Percentiles rank a stretch among this genome's conserved stretches.
These are phyloP conservation scores for Penicillium herquei DNA, from an alignment of 495 filamentous ascomycete species.

Conservation along the genomic window DNA sequence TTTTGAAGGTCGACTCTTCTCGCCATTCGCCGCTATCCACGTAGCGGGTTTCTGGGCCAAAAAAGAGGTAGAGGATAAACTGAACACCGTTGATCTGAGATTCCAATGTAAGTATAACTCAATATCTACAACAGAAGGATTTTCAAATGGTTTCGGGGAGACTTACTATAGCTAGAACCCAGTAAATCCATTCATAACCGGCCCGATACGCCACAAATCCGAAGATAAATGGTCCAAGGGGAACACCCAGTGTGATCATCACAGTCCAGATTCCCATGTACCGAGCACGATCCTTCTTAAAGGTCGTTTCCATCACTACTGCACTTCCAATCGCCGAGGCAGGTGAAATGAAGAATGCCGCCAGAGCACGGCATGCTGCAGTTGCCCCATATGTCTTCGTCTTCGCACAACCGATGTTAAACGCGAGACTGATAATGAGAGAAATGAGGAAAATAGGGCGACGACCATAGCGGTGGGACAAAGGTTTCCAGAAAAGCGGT, in stretches of 20 bases:
- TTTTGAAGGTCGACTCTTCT: slow-evolving; percentile 27
- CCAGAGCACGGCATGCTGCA: slow-evolving; percentile 45
- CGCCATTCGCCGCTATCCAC: slow-evolving; percentile 26
- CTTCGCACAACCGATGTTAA: slow-evolving; percentile 47
- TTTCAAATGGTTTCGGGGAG: neutral
- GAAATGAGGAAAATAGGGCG: slow-evolving; percentile 53
- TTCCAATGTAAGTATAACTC: too few species aligned
- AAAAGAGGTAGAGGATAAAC: slow-evolving; percentile 52
- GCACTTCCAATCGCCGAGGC: slow-evolving; percentile 53
- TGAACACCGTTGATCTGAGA: slow-evolving; percentile 51
- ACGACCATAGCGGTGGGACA: slow-evolving; percentile 57
- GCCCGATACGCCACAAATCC: slow-evolving; percentile 44
- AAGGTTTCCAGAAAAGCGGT: slow-evolving; percentile 54
- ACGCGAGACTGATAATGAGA: slow-evolving; percentile 39
- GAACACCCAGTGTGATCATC: slow-evolving; percentile 50
- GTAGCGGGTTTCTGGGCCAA: slow-evolving; percentile 57
- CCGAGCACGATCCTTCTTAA: slow-evolving; percentile 45
- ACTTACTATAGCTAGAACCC: slow-evolving; percentile 45
- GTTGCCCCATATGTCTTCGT: slow-evolving; percentile 39
- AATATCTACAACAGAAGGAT: slow-evolving; percentile 5
- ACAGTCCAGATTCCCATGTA: slow-evolving; percentile 57
- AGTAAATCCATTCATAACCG: slow-evolving; percentile 46
- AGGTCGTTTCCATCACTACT: slow-evolving; percentile 51
- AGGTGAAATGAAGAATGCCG: slow-evolving; percentile 53
- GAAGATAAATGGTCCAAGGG: slow-evolving; percentile 45